Base-by-base conservation (phyloP, 352 stramenopile species). In the Phytopythium chamaehyphon region DNA sequence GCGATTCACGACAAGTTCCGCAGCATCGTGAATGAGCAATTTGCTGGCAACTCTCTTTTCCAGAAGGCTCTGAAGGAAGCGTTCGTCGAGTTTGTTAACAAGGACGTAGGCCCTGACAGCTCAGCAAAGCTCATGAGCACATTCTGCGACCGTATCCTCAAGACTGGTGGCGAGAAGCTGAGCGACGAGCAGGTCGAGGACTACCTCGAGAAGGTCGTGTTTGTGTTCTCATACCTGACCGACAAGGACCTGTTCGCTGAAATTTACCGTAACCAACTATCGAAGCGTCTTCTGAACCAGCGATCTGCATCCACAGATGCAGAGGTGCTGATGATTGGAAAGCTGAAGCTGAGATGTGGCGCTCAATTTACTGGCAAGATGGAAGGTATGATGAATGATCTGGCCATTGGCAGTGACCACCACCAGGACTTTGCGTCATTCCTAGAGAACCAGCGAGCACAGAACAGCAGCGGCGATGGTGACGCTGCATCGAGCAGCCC, bases 241-340 rank as follows among this genome's bases (percentile, higher is more conserved):
- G 97, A 99, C 69, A 99, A 99, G 83, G 97, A 99, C 80, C 66
- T 99, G 36, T 99, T 99, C 73, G 96, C 90, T 9, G 97, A 99
- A 68, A 98, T 98, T 45, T 99, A 99, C 70, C 86, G 97, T 22
- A 99, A 99, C 68, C 96, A 99, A 68, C 78, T 99, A 22, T 93
- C 96, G 11, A 99, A 99, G 74, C 95, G 97, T 37, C 67, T 99
- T 46, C 68, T 99, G 43, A 98, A 98, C 61, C 92, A 98, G 61
- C 88, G 96, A n/a, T 99, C 96, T 21, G 95, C 97, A 21, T 98
- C 92, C 31, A 84, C 98, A 49, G 97, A 99, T 73, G 89, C 96
- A 0, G 97, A 99, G 67, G 95, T 98, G 66, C 77, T 97, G 19
- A 99, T 99, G 96, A 99, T 99, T 66, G 90, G 91, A 49, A 99